Base-by-base conservation (phyloP, 257 asterid species). In the Petunia axillaris region DNA sequence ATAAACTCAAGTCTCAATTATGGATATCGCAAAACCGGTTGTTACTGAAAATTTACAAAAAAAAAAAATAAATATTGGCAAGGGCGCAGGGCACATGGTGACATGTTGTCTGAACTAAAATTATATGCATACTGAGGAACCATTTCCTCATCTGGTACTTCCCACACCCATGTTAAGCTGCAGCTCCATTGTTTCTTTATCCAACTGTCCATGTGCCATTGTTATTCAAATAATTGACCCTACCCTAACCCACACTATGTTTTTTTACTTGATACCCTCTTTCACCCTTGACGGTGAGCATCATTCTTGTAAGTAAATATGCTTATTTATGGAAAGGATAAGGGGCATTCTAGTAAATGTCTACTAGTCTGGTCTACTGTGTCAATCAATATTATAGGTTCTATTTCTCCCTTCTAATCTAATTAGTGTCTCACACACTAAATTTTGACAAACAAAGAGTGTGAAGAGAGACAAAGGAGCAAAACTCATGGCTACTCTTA, bases 401-500 rank as follows among this genome's bases (percentile, higher is more conserved):
- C 6, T 4, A 71, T 48, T 71, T 71, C 60, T 11, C 44, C 8
- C 60, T 71, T 50, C 35, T 50, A 35, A 73, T 50, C 35, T 50
- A 35, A 73, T 3, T 73, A 2, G 78, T 73, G 46, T 48, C 16
- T 62, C 62, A 8, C 36, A 0, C 43, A 62, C 68, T 50, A 44
- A 73, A 50, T 6, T 71, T 73, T 73, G 77, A 8, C 62, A 50
- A 11, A 73, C 4, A 35, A 11, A 4, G 11, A 52, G 57, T 8
- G 57, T 10, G 57, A 35, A 2, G 0, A 71, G 44, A 71, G 77
- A 35, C 57, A 10, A 10, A 52, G 57, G 8, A 8, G 3, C 6
- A 0, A 35, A 48, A 71, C 7, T 15, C 3, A 93, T 91, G 97
- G 89, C 79, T 7, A 54, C 53, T 82, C 79, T 80, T 39, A 77